Conservation (phyloP, 2,329 filamentous ascomycete genomes). For the Colletotrichum gigasporum region DNA sequence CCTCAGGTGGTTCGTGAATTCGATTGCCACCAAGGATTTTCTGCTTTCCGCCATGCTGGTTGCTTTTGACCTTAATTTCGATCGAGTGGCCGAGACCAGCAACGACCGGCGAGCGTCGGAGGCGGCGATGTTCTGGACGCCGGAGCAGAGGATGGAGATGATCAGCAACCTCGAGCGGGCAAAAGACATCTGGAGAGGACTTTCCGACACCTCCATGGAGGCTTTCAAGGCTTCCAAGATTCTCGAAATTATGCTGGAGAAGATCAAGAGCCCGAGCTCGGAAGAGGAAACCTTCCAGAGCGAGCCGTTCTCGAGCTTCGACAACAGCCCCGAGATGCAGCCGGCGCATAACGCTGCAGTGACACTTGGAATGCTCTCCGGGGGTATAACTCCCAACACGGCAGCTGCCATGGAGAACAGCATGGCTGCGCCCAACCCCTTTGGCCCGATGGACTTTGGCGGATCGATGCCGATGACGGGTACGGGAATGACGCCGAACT, state of each 20-base stretch:
- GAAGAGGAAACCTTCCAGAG: slow-evolving; percentile 30
- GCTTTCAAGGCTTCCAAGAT: slow-evolving; percentile 86
- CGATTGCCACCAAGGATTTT: slow-evolving; percentile 85
- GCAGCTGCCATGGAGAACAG: slow-evolving; percentile 37
- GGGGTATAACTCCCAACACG: slow-evolving; percentile 44
- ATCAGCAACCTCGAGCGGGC: slow-evolving; percentile 77
- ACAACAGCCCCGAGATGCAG: slow-evolving; percentile 35
- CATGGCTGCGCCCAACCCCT: slow-evolving; percentile 52
- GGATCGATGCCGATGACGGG: slow-evolving; percentile 41
- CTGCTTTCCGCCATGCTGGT: slow-evolving; percentile 87
- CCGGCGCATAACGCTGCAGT: slow-evolving; percentile 52
- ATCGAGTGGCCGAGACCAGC: slow-evolving; percentile 59
- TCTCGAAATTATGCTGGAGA: slow-evolving; percentile 85
- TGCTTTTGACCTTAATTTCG: slow-evolving; percentile 82
- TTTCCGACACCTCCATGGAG: slow-evolving; percentile 84
- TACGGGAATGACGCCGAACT: slow-evolving; percentile 47
- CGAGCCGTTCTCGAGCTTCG: slow-evolving; percentile 40
- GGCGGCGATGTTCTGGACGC: slow-evolving; percentile 64
- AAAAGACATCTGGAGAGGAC: slow-evolving; percentile 80
- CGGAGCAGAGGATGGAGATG: slow-evolving; percentile 77
- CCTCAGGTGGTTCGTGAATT: slow-evolving; percentile 82
- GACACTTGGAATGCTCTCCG: slow-evolving; percentile 53
- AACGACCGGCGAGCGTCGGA: slow-evolving; percentile 50
- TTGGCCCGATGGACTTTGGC: slow-evolving; percentile 55
- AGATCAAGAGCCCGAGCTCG: slow-evolving; percentile 66